phyloP scores from a whole-genome alignment of 352 stramenopile genomes.

The Pythium dissotocum region DNA sequence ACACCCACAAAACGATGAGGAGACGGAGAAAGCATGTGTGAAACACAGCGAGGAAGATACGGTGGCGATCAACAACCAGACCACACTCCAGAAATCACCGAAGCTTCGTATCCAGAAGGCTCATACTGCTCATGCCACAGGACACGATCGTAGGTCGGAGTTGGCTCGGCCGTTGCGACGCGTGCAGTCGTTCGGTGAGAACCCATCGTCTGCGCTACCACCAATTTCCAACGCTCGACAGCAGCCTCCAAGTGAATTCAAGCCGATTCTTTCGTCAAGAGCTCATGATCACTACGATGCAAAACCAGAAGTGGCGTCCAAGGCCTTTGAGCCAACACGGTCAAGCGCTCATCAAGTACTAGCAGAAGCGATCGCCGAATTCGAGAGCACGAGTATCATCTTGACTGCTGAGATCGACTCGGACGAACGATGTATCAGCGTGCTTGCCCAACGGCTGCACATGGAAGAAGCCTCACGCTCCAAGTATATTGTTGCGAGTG shows the following conservation, averaged over 20 bases:
- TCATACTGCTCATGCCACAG: background rate
- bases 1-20: background rate
- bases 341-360: constrained; percentile 8
- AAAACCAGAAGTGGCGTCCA: background rate
- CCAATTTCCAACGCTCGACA: background rate
- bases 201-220: background rate
- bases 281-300: background rate
- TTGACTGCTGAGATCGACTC: constrained; percentile 42
- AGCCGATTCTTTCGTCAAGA: background rate
- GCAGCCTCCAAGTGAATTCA: background rate
- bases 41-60: background rate
- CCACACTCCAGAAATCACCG: constrained; percentile 7
- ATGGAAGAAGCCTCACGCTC: constrained; percentile 16
- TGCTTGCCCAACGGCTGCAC: constrained; percentile 32
- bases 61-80: constrained; percentile 3
- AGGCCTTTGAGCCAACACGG: background rate
- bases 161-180: background rate
- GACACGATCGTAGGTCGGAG: background rate
- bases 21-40: background rate
- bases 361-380: constrained; percentile 28
- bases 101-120: background rate
- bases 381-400: constrained; percentile 40
- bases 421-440: constrained; percentile 35
- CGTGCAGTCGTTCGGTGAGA: background rate
- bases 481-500: constrained; percentile 13